Evolutionary conservation across 768 basidiomycete species (phyloP).

Genomic region (Podaxis sp.): DNA sequence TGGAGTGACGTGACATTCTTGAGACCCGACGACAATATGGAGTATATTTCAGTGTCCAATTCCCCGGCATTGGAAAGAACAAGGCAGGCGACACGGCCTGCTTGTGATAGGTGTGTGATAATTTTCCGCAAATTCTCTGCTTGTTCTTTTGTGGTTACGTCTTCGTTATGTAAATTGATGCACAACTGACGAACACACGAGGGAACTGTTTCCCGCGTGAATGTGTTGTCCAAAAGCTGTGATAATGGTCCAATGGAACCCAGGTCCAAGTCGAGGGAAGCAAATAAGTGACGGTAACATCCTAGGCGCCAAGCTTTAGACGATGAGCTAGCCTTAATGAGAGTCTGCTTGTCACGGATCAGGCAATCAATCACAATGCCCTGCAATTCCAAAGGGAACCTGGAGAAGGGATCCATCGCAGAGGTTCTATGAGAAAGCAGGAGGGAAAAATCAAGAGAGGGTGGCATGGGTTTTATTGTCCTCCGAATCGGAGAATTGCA

Average conservation of each 20-base stretch:
- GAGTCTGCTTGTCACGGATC: constrained; percentile 10
- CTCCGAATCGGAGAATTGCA: not conserved
- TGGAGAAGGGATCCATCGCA: not conserved
- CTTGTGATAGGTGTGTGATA: not conserved
- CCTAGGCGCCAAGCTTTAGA: constrained; percentile 20
- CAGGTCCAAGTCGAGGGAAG: constrained; percentile 13
- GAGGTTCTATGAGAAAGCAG: not conserved
- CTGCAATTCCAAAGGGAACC: constrained; percentile 20
- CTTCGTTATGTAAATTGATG: not conserved
- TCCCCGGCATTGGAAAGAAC: not conserved
- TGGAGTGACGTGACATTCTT: not conserved
- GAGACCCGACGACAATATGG: not conserved
- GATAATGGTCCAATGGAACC: constrained; percentile 15
- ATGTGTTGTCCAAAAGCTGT: constrained; percentile 12
- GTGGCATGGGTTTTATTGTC: not conserved
- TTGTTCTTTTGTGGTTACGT: not conserved
- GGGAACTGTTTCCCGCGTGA: not conserved
- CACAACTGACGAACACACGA: constrained; percentile 1
- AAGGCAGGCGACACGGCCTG: not conserved
- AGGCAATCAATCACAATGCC: constrained; percentile 20
- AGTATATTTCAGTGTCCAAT: not conserved
- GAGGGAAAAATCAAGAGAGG: not conserved
- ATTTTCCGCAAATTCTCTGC: not conserved
- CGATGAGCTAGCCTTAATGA: constrained; percentile 16
- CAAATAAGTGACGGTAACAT: constrained; percentile 19